Evolutionary conservation across 805 yeast genomes (phyloP), one percentile per base, ranked within the genome.

Genomic region (Starmerella khaoyaiensis): DNA sequence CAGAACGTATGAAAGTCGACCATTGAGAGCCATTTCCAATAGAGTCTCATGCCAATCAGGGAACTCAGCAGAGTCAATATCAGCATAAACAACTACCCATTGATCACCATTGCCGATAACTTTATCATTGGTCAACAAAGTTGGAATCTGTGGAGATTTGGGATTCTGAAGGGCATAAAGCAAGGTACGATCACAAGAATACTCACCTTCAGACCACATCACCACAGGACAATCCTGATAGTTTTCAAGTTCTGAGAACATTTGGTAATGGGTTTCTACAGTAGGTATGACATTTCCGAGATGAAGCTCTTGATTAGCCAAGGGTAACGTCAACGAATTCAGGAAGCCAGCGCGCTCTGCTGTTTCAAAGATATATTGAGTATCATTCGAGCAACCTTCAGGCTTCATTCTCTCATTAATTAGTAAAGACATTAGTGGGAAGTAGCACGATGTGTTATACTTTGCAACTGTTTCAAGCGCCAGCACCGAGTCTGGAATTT

Each of bases 1-100:
- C 78, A 93, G 72, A 2, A 76, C 69, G 54, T 81, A 79, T 33
- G 79, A 66, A 20, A 84, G 53, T 50, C 80, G 79, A 0, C 80
- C 87, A 2, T 63, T 55, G 12, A 59, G 50, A 0, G 93, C 77
- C 40, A 75, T 72, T 26, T 69, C 67, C 41, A 63, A 67, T 35
- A 87, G 57, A 40, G 73, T 68, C 11, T 62, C 54, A 49, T 81
- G 74, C 59, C 79, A 76, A 4, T 60, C 60, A 12, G 61, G 60
- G 48, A 83, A 78, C 25, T 62, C 57, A 0, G 51, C 54, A n/a
- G 69, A 63, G 4, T 54, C 44, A 8, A 74, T 62, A 48, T 77
- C 75, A 11, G 86, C 93, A 49, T 83, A 82, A 3, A 86, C 59
- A 0, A 75, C 54, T 14, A 78, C 62, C 28, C 74, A 39, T 0